Base-by-base conservation (phyloP, 257 asterid species). In the Cynanchum wilfordii region DNA sequence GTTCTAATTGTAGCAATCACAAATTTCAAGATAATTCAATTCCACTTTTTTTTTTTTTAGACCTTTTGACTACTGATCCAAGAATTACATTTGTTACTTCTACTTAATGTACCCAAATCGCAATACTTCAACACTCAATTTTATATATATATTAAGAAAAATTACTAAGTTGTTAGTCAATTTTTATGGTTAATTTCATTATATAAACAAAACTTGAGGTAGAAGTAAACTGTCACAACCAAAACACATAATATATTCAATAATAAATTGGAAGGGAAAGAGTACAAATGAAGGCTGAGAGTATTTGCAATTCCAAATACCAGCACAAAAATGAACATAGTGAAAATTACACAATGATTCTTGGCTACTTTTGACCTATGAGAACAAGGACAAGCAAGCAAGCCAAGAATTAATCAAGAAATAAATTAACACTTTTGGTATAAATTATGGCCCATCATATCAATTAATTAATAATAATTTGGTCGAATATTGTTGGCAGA, bases 401-500 rank as follows among this genome's bases (percentile, higher is more conserved):
- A 57, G 30, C 33, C 36, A 24, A 24, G 33, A 24, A 57, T 57
- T 22, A 57, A 57, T 57, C 33, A 57, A 57, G 7, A 36, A 57
- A 57, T 57, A 57, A 15, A 47, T 47, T 47, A 0, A 15, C 5
- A 47, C 1, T 10, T 10, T 10, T 47, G 1, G 36, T 57, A 30
- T 27, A 12, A 59, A 25, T 58, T 59, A 13, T n/a, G 30, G 22
- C 2, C 17, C 13, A 67, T 67, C 71, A 67, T 22, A 63, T 25
- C 63, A 10, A 45, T 63, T 83, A 77, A 87, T 89, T 33, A 33
- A 33, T 33, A 33, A 33, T 33, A 33, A 33, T 33, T 33, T 33
- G 38, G 38, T 4, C 38, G 38, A 33, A 33, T 33, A 33, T 33
- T 33, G 57, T 90, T 79, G 11, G 97, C 96, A 0, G 96, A 84